Evolutionary conservation across 148 eudicot species (phyloP).

Genomic region (Salicornia ramosissima): DNA sequence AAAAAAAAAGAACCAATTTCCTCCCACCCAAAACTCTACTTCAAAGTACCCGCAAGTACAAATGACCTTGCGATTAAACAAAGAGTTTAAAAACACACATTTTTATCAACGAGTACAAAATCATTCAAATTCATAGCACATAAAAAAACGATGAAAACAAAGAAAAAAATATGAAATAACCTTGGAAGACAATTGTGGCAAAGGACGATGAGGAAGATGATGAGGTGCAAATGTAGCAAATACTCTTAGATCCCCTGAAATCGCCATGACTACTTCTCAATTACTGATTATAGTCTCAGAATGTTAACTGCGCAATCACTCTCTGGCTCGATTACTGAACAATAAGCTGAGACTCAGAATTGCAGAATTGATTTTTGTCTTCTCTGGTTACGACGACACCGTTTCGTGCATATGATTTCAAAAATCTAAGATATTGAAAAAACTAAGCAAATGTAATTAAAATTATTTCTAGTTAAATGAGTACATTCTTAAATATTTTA

Average conservation of each 20-base stretch:
- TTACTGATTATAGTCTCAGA: not conserved
- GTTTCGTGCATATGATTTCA: not conserved
- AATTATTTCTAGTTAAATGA: too few relatives aligned
- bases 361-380: not conserved
- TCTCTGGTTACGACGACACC: not conserved
- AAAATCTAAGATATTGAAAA: too few relatives aligned
- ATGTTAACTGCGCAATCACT: not conserved
- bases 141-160: not conserved
- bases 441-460: too few relatives aligned
- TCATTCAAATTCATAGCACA: not conserved
- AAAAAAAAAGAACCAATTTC: not conserved
- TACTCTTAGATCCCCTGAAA: conserved; percentile 68
- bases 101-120: not conserved
- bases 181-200: conserved; percentile 42
- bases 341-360: not conserved
- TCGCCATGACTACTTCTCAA: conserved; percentile 44
- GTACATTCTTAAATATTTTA: too few relatives aligned
- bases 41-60: not conserved
- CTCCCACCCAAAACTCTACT: not conserved
- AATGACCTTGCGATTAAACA: conserved; percentile 7
- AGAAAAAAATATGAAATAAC: conserved; percentile 24
- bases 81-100: not conserved
- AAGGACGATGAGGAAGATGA: conserved; percentile 38
- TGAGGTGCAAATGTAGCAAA: conserved; percentile 53
- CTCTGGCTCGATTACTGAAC: not conserved